phyloP scores from a whole-genome alignment of 164 flowering plant species.

The Tetracentron sinense region DNA sequence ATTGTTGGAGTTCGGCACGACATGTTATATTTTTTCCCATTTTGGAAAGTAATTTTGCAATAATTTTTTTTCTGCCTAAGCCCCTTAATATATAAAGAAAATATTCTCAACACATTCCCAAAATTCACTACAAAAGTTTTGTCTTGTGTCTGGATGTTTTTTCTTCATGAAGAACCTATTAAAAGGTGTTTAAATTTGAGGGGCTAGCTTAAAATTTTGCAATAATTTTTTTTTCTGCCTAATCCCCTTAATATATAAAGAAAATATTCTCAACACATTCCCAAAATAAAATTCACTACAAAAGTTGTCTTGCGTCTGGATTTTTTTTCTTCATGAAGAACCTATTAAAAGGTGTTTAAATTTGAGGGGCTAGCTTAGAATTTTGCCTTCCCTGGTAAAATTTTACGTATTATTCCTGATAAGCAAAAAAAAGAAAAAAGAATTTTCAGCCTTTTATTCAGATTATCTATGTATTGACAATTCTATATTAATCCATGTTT shows the following conservation, averaged over 20 bases:
- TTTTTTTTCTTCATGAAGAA: background rate
- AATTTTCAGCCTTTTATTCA: too few species aligned
- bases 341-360: background rate
- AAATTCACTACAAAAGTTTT: background rate
- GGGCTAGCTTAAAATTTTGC: background rate
- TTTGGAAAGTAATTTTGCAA: background rate
- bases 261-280: background rate
- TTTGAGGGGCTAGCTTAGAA: background rate
- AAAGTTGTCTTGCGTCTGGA: background rate
- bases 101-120: background rate
- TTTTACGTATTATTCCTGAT: too few species aligned
- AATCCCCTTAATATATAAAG: background rate
- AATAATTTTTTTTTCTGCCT: background rate
- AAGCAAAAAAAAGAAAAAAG: too few species aligned
- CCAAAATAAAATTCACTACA: background rate
- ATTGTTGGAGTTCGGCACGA: background rate
- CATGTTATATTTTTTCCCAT: background rate
- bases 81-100: background rate
- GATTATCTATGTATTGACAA: too few species aligned
- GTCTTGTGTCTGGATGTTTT: background rate
- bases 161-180: background rate
- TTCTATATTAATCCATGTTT: constrained; percentile 5
- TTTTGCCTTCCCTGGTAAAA: background rate
- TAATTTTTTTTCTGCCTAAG: background rate
- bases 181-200: background rate